Evolutionary conservation across 495 filamentous ascomycete genomes (phyloP).

Genomic region (Podospora sp.): DNA sequence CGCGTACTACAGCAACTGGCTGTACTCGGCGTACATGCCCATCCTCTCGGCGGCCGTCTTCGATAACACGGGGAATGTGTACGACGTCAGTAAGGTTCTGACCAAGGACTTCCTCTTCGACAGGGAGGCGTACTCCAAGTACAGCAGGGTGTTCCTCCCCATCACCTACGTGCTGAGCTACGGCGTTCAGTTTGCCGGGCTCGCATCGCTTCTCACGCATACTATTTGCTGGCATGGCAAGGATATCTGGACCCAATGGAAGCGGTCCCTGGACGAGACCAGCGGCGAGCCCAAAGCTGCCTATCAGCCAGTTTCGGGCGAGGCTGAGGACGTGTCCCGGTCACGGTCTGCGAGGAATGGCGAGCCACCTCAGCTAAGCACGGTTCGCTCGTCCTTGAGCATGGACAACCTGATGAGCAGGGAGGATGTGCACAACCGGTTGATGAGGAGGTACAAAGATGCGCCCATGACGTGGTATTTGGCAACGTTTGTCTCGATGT

Average conservation of each 20-base stretch:
- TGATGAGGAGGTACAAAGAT: conserved; percentile 75
- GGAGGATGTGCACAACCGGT: conserved; percentile 77
- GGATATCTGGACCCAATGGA: conserved; percentile 74
- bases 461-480: conserved; percentile 81
- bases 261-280: conserved; percentile 52
- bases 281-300: conserved; percentile 43
- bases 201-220: conserved; percentile 72
- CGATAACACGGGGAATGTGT: conserved; percentile 76
- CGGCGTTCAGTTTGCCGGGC: conserved; percentile 76
- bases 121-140: conserved; percentile 66
- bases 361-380: conserved; percentile 14
- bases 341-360: conserved; percentile 13
- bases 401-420: conserved; percentile 61
- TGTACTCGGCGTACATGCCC: conserved; percentile 80
- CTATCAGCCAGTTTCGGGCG: conserved; percentile 48
- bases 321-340: conserved; percentile 22
- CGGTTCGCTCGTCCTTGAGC: conserved; percentile 41
- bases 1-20: conserved; percentile 75
- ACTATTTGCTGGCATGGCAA: conserved; percentile 73
- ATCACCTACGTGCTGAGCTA: conserved; percentile 84
- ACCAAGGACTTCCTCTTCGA: conserved; percentile 74
- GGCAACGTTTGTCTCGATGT: conserved; percentile 66
- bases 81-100: conserved; percentile 75
- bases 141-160: conserved; percentile 78
- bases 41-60: conserved; percentile 76